Evolutionary conservation across 139 green algal species (phyloP).

Genomic region (Choricystis sp.): DNA sequence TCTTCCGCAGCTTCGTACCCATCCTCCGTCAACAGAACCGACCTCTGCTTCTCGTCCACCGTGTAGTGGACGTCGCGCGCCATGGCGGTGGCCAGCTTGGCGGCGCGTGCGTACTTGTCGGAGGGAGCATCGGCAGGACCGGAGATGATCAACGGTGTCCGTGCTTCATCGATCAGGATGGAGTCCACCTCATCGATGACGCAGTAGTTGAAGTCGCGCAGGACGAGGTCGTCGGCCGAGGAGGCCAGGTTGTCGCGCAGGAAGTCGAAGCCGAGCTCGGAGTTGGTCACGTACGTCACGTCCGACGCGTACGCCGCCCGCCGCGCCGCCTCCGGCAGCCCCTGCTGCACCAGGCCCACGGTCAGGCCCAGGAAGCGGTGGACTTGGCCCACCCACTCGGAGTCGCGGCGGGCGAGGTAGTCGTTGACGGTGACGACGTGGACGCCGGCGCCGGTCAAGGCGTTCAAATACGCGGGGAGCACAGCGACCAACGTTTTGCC

Average conservation of each 20-base stretch:
- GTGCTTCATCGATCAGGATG: constrained; percentile 93
- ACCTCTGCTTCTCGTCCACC: constrained; percentile 98
- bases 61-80: constrained; percentile 86
- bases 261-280: constrained; percentile 97
- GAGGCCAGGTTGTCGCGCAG: constrained; percentile 87
- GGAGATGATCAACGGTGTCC: constrained; percentile 91
- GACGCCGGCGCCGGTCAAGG: constrained; percentile 74
- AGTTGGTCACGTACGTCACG: constrained; percentile 97
- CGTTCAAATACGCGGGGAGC: constrained; percentile 93
- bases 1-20: constrained; percentile 96
- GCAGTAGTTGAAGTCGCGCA: constrained; percentile 87
- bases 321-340: constrained; percentile 47
- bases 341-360: constrained; percentile 69
- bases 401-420: constrained; percentile 88
- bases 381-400: constrained; percentile 91
- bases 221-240: constrained; percentile 71
- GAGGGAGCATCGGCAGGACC: constrained; percentile 70
- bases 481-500: constrained; percentile 95
- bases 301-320: constrained; percentile 65
- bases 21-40: constrained; percentile 89
- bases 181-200: constrained; percentile 97
- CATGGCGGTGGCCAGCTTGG: constrained; percentile 74
- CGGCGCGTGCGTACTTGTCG: constrained; percentile 57
- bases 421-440: constrained; percentile 99
- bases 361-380: constrained; percentile 84